phyloP scores from a whole-genome alignment of 208 protist genomes.

The Trypanosoma mega region DNA sequence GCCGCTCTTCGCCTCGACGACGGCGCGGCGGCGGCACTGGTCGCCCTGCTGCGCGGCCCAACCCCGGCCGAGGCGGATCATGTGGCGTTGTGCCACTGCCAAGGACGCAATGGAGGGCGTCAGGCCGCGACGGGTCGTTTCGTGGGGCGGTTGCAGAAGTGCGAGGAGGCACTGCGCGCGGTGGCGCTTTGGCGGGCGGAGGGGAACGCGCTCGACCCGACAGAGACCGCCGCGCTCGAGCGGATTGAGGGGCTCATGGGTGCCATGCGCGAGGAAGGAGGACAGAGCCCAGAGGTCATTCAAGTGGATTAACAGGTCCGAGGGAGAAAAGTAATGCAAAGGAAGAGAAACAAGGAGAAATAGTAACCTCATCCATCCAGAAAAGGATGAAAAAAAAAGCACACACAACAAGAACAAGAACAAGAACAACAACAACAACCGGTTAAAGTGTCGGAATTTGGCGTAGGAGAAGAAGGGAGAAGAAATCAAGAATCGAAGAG shows the following conservation, averaged over 20 bases:
- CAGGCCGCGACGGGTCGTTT: background rate
- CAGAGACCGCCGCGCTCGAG: too few relatives aligned
- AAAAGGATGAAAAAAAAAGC: too few relatives aligned
- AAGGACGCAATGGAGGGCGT: constrained; percentile 2
- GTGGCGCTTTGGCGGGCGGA: constrained; percentile 8
- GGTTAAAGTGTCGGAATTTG: too few relatives aligned
- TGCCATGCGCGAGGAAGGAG: background rate
- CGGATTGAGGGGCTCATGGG: background rate
- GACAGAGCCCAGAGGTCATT: constrained; percentile 11
- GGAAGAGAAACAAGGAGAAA: background rate
- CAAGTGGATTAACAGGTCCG: constrained; percentile 7
- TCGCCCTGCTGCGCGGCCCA: constrained; percentile 33
- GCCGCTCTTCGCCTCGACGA: constrained; percentile 39
- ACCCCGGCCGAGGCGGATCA: background rate
- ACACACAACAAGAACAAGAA: too few relatives aligned
- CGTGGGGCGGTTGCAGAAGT: constrained; percentile 14
- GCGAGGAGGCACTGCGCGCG: constrained; percentile 14
- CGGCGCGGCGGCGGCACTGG: constrained; percentile 28
- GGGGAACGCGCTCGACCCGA: constrained; percentile 1
- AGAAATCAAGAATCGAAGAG: background rate
- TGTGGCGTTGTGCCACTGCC: background rate
- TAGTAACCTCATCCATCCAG: too few relatives aligned
- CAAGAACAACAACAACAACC: too few relatives aligned
- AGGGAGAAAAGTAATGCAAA: background rate
- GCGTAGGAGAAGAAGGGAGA: background rate